Evolutionary conservation across 306 rosid species (phyloP).

Genomic region (Lithocarpus polystachyus): DNA sequence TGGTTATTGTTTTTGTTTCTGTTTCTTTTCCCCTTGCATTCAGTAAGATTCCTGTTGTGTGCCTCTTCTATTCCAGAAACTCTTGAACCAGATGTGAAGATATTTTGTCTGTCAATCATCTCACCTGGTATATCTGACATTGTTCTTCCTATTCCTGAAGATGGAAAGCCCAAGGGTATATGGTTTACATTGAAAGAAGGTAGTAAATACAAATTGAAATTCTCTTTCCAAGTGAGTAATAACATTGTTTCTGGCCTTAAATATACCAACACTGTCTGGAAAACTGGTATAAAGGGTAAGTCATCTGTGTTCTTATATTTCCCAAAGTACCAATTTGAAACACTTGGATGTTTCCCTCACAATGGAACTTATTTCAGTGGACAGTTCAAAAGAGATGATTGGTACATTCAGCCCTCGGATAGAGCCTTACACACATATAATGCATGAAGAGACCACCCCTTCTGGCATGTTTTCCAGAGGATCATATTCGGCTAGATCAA

Average conservation of each 20-base stretch:
- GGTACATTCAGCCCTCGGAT: constrained; percentile 93
- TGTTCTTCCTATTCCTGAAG: constrained; percentile 72
- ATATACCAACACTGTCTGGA: constrained; percentile 94
- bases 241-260: constrained; percentile 97
- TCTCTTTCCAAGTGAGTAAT: constrained; percentile 72
- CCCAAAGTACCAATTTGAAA: neutral
- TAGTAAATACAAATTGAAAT: constrained; percentile 70
- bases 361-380: constrained; percentile 51
- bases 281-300: constrained; percentile 82
- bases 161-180: constrained; percentile 69
- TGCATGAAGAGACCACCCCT: constrained; percentile 93
- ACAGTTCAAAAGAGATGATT: constrained; percentile 81
- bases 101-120: constrained; percentile 76
- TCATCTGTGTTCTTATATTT: neutral
- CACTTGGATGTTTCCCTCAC: neutral
- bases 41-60: neutral
- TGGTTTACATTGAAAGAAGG: constrained; percentile 99
- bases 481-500: constrained; percentile 75
- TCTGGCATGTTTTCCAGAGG: constrained; percentile 96
- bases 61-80: constrained; percentile 43
- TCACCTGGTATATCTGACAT: constrained; percentile 69
- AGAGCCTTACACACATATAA: constrained; percentile 70
- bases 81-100: constrained; percentile 88
- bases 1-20: neutral
- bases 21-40: neutral